Base-by-base conservation (phyloP, 441 rosid species). In the Manihot esculenta region DNA sequence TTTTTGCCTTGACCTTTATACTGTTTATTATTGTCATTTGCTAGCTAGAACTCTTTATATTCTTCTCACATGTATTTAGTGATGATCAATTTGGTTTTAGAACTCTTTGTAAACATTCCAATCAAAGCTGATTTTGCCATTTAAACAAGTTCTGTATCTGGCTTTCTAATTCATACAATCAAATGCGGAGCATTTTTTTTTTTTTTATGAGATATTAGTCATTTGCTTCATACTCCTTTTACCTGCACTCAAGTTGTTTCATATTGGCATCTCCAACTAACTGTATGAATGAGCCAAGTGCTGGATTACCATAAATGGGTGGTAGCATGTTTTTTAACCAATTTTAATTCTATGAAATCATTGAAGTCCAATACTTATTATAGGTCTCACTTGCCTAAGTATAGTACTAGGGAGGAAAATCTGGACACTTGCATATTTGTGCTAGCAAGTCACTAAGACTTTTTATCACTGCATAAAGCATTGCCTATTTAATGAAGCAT, bases 1-100 rank as follows among this genome's bases (percentile, higher is more conserved):
- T 68, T 77, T 17, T 64, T 66, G 47, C 38, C 56, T 20, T 23
- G 72, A 10, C 5, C 20, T 41, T 38, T 13, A 1, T 15, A n/a
- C 49, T 30, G 14, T 30, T 64, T 38, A 26, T 55, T 17, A 26
- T n/a, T 49, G 24, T n/a, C 21, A 23, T 21, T 67, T 67, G 27
- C 51, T 38, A 0, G 7, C 14, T 66, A 66, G 33, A 38, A 20
- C 21, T 35, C 21, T 35, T 41, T 17, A 17, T 58, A 7, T 5
- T 59, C 13, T 55, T 55, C 6, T 55, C 13, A 55, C 24, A 33
- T 42, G 10, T 41, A 62, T 49, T 18, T 7, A 24, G 5, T 42
- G 45, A 57, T 26, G 17, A 23, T 44, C 3, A 35, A 3, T 30
- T 70, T 20, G 49, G 8, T 48, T 20, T 1, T 53, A 21, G 50